Evolutionary conservation across 2,329 filamentous ascomycete genomes (phyloP), one percentile per base, ranked within the genome.

Genomic region (Aspergillus aculeatus): DNA sequence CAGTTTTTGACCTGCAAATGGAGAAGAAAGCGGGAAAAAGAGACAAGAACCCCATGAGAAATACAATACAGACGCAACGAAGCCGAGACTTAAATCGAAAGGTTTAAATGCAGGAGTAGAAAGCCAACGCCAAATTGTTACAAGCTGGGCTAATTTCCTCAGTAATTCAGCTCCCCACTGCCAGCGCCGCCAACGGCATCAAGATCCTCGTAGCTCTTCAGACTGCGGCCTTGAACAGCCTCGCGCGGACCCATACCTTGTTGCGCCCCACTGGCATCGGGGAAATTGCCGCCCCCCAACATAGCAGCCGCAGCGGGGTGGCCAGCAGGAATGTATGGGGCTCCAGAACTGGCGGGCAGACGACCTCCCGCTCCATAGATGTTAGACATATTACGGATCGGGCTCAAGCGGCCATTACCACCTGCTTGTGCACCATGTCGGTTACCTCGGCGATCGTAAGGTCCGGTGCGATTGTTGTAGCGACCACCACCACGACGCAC

Each of bases 171-270:
- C 78, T 97, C 94, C 29, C 91, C 90, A 47, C 89, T 87, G 47
- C 89, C 91, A 38, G 85, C 82, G 14, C 88, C 86, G 41, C 87
- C 87, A 59, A 89, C 89, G 50, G 96, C 94, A 78, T 99, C 95
- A 24, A 99, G 81, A 73, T 99, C 95, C 76, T 99, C 96, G 73
- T 99, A 99, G 75, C 92, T 97, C 83, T 96, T 96, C 65, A 99
- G 80, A 62, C 91, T 96, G 59, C 95, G 86, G 5, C 95, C 95
- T 67, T 96, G 91, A 0, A 96, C 92, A 11, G 95, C 94, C 77
- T 98, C 93, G 21, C 91, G 86, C 21, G 95, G 94, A 0, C 92
- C 93, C 61, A 93, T 89, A 2, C 89, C 87, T 35, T 80, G 80
- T 56, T 89, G 87, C 24, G 85, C 89, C 44, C 90, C 89, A 52